These are phyloP conservation scores for Ilyonectria robusta DNA, from an alignment of 2,329 filamentous ascomycete species.

Conservation along the genomic window DNA sequence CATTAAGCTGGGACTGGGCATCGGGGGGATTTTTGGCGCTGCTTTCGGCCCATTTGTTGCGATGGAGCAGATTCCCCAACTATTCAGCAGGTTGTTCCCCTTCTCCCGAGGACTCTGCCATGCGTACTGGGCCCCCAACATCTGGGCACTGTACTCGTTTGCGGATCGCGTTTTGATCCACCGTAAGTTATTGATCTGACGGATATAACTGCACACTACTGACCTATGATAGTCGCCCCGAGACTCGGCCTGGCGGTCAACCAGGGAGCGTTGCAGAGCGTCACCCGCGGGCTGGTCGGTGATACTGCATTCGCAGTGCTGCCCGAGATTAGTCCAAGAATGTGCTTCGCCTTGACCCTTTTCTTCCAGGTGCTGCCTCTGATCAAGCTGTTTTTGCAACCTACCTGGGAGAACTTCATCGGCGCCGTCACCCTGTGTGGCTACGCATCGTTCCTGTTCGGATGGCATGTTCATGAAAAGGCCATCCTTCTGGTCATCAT, in stretches of 20 bases:
- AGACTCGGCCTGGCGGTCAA: slow-evolving; percentile 83
- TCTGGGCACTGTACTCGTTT: slow-evolving; percentile 98
- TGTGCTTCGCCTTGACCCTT: slow-evolving; percentile 87
- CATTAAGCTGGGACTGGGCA: slow-evolving; percentile 83
- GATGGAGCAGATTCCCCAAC: slow-evolving; percentile 86
- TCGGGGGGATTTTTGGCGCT: slow-evolving; percentile 79
- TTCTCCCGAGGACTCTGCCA: slow-evolving; percentile 96
- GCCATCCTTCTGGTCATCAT: slow-evolving; percentile 95
- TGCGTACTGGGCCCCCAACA: slow-evolving; percentile 97
- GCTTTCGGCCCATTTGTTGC: slow-evolving; percentile 92
- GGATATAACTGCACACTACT: slow-evolving; percentile 4
- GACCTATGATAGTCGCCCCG: slow-evolving; percentile 76
- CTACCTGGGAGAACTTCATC: slow-evolving; percentile 91
- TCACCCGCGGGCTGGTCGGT: slow-evolving; percentile 92
- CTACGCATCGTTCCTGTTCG: slow-evolving; percentile 96
- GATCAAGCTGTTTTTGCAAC: slow-evolving; percentile 83
- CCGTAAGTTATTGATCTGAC: slow-evolving; percentile 65
- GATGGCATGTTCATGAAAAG: slow-evolving; percentile 99
- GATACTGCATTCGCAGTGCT: slow-evolving; percentile 95
- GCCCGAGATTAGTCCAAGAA: slow-evolving; percentile 84
- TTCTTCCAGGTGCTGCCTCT: slow-evolving; percentile 86
- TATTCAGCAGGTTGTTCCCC: slow-evolving; percentile 89
- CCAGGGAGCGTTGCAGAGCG: slow-evolving; percentile 83
- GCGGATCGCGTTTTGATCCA: slow-evolving; percentile 86
- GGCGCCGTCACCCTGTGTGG: slow-evolving; percentile 92